Percentiles rank a stretch among this genome's conserved stretches.
Conservation (phyloP, 805 yeast species). For the Candida peoriensis region DNA sequence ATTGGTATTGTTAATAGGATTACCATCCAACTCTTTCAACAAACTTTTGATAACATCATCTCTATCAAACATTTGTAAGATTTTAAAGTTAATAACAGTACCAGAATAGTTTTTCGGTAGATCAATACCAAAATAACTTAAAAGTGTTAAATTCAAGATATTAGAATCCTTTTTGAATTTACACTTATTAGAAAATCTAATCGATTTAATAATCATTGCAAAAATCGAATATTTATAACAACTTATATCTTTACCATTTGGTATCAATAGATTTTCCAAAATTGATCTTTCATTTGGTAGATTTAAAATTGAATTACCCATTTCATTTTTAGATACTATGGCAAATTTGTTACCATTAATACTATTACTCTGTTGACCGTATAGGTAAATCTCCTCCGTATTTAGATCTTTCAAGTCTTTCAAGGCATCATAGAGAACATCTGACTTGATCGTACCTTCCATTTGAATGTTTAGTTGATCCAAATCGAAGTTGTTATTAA, state of each 20-base stretch:
- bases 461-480: slow-evolving; percentile 25
- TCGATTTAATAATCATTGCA: slow-evolving; percentile 43
- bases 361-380: slow-evolving; percentile 33
- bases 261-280: slow-evolving; percentile 50
- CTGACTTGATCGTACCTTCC: slow-evolving; percentile 50
- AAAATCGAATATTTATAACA: slow-evolving; percentile 46
- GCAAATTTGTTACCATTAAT: slow-evolving; percentile 24
- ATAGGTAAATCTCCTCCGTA: slow-evolving; percentile 45
- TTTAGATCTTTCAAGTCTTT: slow-evolving; percentile 52
- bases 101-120: slow-evolving; percentile 35
- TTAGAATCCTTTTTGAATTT: slow-evolving; percentile 49
- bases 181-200: slow-evolving; percentile 45
- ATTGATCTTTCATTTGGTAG: slow-evolving; percentile 60
- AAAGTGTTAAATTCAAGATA: slow-evolving; percentile 39
- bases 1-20: background rate
- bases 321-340: slow-evolving; percentile 64
- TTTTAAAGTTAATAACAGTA: slow-evolving; percentile 34
- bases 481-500: background rate
- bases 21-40: background rate
- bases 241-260: slow-evolving; percentile 32
- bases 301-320: slow-evolving; percentile 63
- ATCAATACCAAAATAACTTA: slow-evolving; percentile 30
- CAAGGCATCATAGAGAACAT: slow-evolving; percentile 46
- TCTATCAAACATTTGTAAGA: slow-evolving; percentile 23
- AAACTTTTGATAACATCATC: slow-evolving; percentile 3